phyloP scores from a whole-genome alignment of 1,284 basidiomycete species.

The Acaromyces ingoldii region DNA sequence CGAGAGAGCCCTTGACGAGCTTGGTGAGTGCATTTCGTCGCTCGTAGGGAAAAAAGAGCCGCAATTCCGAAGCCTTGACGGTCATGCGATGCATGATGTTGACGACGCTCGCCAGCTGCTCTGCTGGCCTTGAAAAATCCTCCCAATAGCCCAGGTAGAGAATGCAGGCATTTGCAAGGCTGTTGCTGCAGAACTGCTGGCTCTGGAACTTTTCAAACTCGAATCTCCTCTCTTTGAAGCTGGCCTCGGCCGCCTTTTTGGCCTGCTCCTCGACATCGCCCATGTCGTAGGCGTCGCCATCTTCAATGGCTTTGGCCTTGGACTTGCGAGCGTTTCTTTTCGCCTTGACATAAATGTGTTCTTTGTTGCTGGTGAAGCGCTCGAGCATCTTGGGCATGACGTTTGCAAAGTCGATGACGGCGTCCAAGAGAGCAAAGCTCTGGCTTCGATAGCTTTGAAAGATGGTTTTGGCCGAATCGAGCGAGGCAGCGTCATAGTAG shows the following conservation, averaged over 20 bases:
- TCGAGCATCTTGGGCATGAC: constrained; percentile 47
- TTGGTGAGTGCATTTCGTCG: constrained; percentile 22
- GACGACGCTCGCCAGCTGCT: constrained; percentile 38
- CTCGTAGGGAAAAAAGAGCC: constrained; percentile 31
- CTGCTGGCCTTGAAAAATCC: constrained; percentile 28
- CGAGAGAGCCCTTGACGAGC: constrained; percentile 22
- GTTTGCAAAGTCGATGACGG: constrained; percentile 39
- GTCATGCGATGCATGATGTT: constrained; percentile 43
- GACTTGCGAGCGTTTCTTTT: constrained; percentile 28
- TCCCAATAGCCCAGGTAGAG: constrained; percentile 39
- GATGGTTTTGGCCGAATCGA: constrained; percentile 37
- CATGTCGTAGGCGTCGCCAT: constrained; percentile 13
- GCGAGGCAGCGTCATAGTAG: constrained; percentile 44
- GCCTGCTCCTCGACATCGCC: constrained; percentile 29
- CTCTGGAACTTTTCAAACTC: constrained; percentile 43
- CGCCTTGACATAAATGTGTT: constrained; percentile 46
- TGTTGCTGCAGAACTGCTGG: constrained; percentile 35
- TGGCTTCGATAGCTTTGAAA: constrained; percentile 38
- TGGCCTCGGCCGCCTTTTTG: constrained; percentile 23
- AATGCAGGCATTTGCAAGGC: constrained; percentile 39
- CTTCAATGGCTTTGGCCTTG: neutral
- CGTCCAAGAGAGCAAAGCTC: constrained; percentile 44
- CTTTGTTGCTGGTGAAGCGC: constrained; percentile 35
- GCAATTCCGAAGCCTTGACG: constrained; percentile 35
- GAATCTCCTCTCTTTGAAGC: constrained; percentile 40